A percentile compares a stretch with the other conserved stretches of the same genome.
Evolutionary conservation across 2,329 filamentous ascomycete genomes (phyloP).

Genomic region (Apiospora marii): DNA sequence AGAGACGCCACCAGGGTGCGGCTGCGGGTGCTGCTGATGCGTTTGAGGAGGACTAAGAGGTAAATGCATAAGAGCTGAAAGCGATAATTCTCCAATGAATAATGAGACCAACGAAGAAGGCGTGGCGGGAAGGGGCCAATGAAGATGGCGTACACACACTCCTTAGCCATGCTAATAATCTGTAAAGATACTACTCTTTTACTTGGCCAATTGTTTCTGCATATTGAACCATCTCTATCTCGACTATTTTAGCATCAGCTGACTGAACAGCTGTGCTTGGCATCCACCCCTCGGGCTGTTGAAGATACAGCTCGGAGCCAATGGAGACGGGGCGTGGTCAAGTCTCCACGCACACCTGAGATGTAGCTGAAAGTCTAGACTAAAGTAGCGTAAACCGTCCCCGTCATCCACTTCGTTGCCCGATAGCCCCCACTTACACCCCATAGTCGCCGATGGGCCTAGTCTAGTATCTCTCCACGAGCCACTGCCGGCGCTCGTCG

Average conservation of each 20-base stretch:
- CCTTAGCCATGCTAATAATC: neutral
- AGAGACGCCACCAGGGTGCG: neutral
- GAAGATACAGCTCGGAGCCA: neutral
- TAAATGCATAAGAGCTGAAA: neutral
- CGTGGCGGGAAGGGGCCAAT: neutral
- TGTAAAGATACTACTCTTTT: neutral
- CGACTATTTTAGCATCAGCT: neutral
- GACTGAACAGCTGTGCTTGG: neutral
- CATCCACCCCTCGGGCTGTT: neutral
- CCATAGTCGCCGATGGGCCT: no score
- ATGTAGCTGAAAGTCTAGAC: conserved; percentile 1
- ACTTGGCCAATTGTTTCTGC: neutral
- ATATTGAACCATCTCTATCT: neutral
- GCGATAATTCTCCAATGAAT: neutral
- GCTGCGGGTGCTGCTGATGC: neutral
- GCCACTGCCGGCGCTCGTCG: conserved; percentile 60
- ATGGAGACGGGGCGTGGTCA: neutral
- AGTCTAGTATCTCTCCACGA: conserved; percentile 69
- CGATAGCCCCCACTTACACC: no score
- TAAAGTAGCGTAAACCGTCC: neutral
- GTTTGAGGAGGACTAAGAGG: neutral
- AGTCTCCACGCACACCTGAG: neutral
- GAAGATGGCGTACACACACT: neutral
- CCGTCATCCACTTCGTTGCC: no score
- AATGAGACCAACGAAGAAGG: neutral